phyloP scores from a whole-genome alignment of 2,329 filamentous ascomycete species.

The Fonsecaea erecta region DNA sequence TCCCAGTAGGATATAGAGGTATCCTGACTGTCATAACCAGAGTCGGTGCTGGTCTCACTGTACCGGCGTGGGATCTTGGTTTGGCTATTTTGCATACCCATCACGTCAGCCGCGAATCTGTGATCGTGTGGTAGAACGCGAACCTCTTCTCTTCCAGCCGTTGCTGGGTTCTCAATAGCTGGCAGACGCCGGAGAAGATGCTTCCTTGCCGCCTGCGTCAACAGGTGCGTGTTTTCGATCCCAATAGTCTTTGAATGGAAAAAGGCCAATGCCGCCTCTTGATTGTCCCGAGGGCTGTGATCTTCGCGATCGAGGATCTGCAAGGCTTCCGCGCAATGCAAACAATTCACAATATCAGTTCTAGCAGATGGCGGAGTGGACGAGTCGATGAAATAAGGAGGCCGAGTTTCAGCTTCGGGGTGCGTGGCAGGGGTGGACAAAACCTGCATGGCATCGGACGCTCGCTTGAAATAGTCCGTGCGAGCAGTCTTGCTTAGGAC shows the following conservation, averaged over 20 bases:
- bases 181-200: slow-evolving; percentile 33
- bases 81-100: slow-evolving; percentile 20
- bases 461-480: slow-evolving; percentile 39
- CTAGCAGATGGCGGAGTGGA: slow-evolving; percentile 56
- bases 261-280: slow-evolving; percentile 41
- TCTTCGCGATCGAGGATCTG: slow-evolving; percentile 51
- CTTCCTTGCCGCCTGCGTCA: slow-evolving; percentile 32
- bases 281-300: slow-evolving; percentile 33
- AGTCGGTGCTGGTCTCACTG: slow-evolving; percentile 46
- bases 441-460: slow-evolving; percentile 57
- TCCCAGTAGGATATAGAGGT: slow-evolving; percentile 25
- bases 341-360: slow-evolving; percentile 61
- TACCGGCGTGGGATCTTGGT: slow-evolving; percentile 34
- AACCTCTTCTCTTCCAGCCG: slow-evolving; percentile 32
- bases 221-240: slow-evolving; percentile 36
- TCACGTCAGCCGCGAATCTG: slow-evolving; percentile 27
- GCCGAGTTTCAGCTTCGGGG: slow-evolving; percentile 26
- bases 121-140: slow-evolving; percentile 25
- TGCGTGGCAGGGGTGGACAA: slow-evolving; percentile 49
- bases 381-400: slow-evolving; percentile 56
- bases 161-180: slow-evolving; percentile 17
- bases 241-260: slow-evolving; percentile 42
- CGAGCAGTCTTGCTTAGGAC: slow-evolving; percentile 60
- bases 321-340: slow-evolving; percentile 64
- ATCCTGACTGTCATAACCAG: slow-evolving; percentile 46